Evolutionary conservation across 306 rosid species (phyloP), one percentile per base, ranked within the genome.

Genomic region (Prunus salicina): DNA sequence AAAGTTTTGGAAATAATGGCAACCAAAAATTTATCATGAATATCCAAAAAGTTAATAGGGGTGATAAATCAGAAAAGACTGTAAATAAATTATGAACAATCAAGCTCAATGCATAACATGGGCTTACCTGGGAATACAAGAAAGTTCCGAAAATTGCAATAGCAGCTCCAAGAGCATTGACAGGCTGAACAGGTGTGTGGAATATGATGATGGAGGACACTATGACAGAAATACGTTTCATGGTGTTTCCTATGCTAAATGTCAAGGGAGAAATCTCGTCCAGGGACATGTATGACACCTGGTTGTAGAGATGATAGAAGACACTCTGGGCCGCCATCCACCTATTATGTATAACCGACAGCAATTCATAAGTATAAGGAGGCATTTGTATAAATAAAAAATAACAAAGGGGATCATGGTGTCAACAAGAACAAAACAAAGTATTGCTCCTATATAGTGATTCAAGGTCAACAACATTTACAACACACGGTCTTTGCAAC

Each of bases 211-310:
- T 92, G 51, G 97, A 95, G 66, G 98, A 92, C 55, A 95, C 97
- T 4, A 92, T 95, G 73, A 95, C 98, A 0, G 98, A 95, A 64
- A 95, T 95, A 64, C 98, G 95, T 81, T 95, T 95, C 98, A 95
- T 92, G 86, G 98, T 95, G 90, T 95, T 95, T 58, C 98, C 98
- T 11, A 95, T 49, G 87, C 98, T 95, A 69, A 95, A 92, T 19
- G 98, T 95, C 88, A 95, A 88, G 56, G 97, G 98, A 78, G 98
- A 95, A 79, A 95, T 95, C 91, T 95, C 84, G 10, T 95, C 98
- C 79, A 95, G 82, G 65, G 98, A 95, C 98, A 95, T 95, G 88
- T 95, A 95, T 43, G 98, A 95, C 28, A 95, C 98, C 69, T 92
- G 98, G 83, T 95, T 95, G 86, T 95, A 95, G 30, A 95, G 90